Percentiles rank a stretch among this genome's conserved stretches.
Conservation (phyloP, 164 flowering plant species). For the Aristolochia californica region DNA sequence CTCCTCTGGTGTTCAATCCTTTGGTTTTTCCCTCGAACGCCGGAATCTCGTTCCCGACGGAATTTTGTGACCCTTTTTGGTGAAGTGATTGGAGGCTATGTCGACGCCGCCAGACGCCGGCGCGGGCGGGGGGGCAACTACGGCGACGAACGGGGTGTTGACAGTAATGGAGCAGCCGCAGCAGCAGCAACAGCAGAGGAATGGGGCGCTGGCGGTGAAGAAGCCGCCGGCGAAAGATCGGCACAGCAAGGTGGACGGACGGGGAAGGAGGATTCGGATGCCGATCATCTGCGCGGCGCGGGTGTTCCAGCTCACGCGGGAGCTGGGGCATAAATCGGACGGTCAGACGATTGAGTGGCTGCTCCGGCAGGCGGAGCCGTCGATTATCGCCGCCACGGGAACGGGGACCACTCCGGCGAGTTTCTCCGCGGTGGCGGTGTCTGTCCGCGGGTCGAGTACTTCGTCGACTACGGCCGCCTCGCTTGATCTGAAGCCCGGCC, state of each 20-base stretch:
- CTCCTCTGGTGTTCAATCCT: neutral
- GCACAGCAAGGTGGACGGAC: conserved; percentile 86
- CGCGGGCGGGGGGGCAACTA: conserved; percentile 23
- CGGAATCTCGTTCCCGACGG: too few relatives aligned
- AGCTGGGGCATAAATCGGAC: conserved; percentile 82
- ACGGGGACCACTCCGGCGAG: conserved; percentile 78
- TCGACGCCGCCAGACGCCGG: conserved; percentile 22
- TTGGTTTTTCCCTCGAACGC: too few relatives aligned
- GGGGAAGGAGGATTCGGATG: conserved; percentile 83
- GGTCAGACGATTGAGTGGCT: conserved; percentile 96
- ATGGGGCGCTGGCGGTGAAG: conserved; percentile 42
- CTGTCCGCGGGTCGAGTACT: conserved; percentile 24
- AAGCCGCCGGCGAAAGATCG: conserved; percentile 85
- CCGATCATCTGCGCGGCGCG: conserved; percentile 87
- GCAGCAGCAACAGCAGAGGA: conserved; percentile 17
- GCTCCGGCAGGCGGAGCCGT: conserved; percentile 87
- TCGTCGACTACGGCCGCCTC: conserved; percentile 23
- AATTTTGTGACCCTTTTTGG: too few relatives aligned
- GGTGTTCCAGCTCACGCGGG: conserved; percentile 76
- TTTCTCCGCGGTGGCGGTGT: conserved; percentile 59
- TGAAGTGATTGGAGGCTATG: neutral
- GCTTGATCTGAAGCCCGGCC: conserved; percentile 37
- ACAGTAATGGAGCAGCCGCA: conserved; percentile 26
- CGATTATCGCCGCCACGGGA: conserved; percentile 90
- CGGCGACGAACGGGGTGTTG: conserved; percentile 23